phyloP scores from a whole-genome alignment of 192 early-diverging fungal species.

The Anaeromyces robustus region DNA sequence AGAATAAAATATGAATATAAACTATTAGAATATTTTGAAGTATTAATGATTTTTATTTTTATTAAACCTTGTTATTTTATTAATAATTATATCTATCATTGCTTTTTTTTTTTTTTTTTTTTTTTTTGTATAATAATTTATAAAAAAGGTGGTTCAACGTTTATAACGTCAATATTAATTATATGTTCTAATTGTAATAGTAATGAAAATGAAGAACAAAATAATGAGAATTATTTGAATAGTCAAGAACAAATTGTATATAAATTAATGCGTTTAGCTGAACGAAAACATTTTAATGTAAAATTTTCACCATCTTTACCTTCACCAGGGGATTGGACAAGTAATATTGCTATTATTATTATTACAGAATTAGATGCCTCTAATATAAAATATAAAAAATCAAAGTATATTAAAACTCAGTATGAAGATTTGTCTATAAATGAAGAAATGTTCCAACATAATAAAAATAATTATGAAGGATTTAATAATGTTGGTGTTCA shows the following conservation, averaged over 20 bases:
- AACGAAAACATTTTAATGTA: not conserved
- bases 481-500: not conserved
- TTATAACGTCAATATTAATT: not conserved
- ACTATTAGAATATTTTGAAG: too few relatives aligned
- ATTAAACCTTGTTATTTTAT: too few relatives aligned
- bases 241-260: not conserved
- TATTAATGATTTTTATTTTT: too few relatives aligned
- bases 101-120: too few relatives aligned
- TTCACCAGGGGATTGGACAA: not conserved
- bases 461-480: not conserved
- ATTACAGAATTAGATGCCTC: not conserved
- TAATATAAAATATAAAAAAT: not conserved
- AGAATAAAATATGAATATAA: too few relatives aligned
- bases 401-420: not conserved
- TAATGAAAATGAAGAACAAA: not conserved
- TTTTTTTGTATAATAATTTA: too few relatives aligned
- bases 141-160: not conserved
- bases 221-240: not conserved
- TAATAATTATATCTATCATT: too few relatives aligned
- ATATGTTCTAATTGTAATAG: not conserved
- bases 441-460: not conserved
- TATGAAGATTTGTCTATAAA: not conserved
- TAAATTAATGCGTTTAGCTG: not conserved
- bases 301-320: not conserved
- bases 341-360: not conserved